Percentiles rank a stretch among this genome's conserved stretches.
Evolutionary conservation across 2,329 filamentous ascomycete species (phyloP).

Genomic region (Drechslerella coelobrocha): DNA sequence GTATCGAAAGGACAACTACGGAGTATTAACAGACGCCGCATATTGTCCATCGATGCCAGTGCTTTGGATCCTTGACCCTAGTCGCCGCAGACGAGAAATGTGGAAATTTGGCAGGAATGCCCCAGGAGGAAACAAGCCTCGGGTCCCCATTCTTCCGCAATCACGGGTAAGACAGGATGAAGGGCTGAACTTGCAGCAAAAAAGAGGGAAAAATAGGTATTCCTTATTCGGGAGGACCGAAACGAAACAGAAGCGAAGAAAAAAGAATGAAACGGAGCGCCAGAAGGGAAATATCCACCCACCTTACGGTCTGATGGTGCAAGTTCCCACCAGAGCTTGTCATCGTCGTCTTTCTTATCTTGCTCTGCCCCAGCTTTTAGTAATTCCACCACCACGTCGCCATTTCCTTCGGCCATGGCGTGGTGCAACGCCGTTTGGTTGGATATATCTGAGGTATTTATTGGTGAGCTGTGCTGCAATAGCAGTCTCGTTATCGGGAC

Average conservation of each 20-base stretch:
- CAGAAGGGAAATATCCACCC: slow-evolving; percentile 55
- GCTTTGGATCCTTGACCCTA: background rate
- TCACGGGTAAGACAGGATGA: slow-evolving; percentile 34
- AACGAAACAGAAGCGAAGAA: slow-evolving; percentile 18
- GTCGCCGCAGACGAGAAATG: slow-evolving; percentile 28
- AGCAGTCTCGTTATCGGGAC: slow-evolving; percentile 84
- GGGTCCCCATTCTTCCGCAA: slow-evolving; percentile 31
- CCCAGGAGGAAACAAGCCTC: slow-evolving; percentile 26
- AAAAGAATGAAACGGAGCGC: background rate
- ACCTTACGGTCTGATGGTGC: slow-evolving; percentile 82
- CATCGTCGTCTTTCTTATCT: slow-evolving; percentile 76
- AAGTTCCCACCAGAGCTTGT: slow-evolving; percentile 75
- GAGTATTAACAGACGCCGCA: slow-evolving; percentile 50
- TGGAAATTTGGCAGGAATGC: slow-evolving; percentile 51
- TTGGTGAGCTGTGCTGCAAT: slow-evolving; percentile 74
- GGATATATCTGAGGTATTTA: slow-evolving; percentile 81
- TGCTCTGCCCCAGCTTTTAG: slow-evolving; percentile 84
- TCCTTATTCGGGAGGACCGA: slow-evolving; percentile 20
- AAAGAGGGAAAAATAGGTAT: slow-evolving; percentile 13
- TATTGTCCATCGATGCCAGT: slow-evolving; percentile 28
- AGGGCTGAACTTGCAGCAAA: background rate
- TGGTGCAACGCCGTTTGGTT: slow-evolving; percentile 92
- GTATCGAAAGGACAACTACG: slow-evolving; percentile 23
- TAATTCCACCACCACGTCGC: slow-evolving; percentile 81
- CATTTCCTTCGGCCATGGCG: slow-evolving; percentile 76